Evolutionary conservation across 2,329 filamentous ascomycete species (phyloP).

Genomic region (Ceratocystis albifundus): DNA sequence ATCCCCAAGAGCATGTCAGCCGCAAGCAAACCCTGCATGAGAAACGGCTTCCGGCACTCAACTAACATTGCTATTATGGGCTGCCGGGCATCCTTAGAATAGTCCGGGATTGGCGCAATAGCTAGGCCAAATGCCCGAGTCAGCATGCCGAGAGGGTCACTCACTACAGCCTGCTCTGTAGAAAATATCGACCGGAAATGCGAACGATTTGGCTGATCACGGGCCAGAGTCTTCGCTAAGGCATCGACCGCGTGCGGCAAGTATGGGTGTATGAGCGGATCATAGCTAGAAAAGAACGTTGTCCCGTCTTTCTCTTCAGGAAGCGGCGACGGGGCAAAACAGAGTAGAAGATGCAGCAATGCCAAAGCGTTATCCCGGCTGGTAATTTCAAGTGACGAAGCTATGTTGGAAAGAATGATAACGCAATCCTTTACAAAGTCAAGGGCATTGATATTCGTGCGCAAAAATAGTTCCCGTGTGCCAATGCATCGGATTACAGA

Average conservation of each 20-base stretch:
- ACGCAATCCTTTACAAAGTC: constrained; percentile 97
- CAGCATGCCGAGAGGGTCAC: constrained; percentile 63
- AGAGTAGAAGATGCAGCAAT: constrained; percentile 75
- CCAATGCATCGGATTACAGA: constrained; percentile 76
- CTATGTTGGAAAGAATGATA: constrained; percentile 78
- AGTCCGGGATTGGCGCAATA: constrained; percentile 71
- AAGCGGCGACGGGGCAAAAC: constrained; percentile 71
- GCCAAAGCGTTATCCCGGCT: constrained; percentile 78
- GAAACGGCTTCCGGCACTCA: constrained; percentile 72
- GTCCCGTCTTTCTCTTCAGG: constrained; percentile 50
- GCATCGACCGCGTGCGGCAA: constrained; percentile 82
- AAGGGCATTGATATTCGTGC: constrained; percentile 70
- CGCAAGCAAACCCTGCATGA: constrained; percentile 85
- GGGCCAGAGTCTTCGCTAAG: constrained; percentile 78
- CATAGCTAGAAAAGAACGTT: constrained; percentile 63
- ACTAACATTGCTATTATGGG: constrained; percentile 54
- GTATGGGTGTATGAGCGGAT: constrained; percentile 72
- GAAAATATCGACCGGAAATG: constrained; percentile 75
- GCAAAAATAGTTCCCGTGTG: constrained; percentile 74
- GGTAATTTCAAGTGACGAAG: constrained; percentile 67
- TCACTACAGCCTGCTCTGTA: constrained; percentile 49
- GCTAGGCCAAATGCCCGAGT: constrained; percentile 80
- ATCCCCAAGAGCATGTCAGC: constrained; percentile 78
- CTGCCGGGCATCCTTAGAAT: constrained; percentile 42
- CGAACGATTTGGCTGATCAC: constrained; percentile 83